These are phyloP conservation scores for Phytophthora pini DNA, from an alignment of 352 stramenopile genomes.

Conservation along the genomic window DNA sequence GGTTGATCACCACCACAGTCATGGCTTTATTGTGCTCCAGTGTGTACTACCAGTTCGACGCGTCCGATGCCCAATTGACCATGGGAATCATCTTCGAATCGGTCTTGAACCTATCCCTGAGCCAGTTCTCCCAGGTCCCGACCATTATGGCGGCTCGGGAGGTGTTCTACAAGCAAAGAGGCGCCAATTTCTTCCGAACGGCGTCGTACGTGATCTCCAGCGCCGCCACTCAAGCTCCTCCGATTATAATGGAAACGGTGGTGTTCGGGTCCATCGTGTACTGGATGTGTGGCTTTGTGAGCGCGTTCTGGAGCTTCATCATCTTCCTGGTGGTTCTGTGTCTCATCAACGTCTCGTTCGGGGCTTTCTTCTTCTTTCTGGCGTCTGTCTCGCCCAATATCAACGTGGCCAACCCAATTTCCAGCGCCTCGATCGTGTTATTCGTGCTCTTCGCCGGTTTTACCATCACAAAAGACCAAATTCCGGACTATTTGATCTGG, in stretches of 20 bases:
- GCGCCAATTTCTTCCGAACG: conserved; percentile 22
- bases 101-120: conserved; percentile 66
- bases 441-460: conserved; percentile 47
- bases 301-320: conserved; percentile 2
- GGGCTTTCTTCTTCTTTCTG: conserved; percentile 39
- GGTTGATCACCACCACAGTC: conserved; percentile 25
- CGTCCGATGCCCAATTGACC: conserved; percentile 22
- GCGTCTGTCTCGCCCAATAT: conserved; percentile 32
- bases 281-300: conserved; percentile 64
- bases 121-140: conserved; percentile 61
- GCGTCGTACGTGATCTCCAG: conserved; percentile 21
- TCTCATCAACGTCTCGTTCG: conserved; percentile 10
- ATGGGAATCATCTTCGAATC: conserved; percentile 74
- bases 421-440: conserved; percentile 33
- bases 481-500: conserved; percentile 40
- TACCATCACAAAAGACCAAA: conserved; percentile 33
- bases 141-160: conserved; percentile 58
- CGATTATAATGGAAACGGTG: conserved; percentile 27
- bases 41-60: conserved; percentile 36
- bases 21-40: conserved; percentile 34
- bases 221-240: background rate
- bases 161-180: conserved; percentile 28
- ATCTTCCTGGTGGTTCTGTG: conserved; percentile 39
- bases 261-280: conserved; percentile 77
- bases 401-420: conserved; percentile 43